Evolutionary conservation across 2,329 filamentous ascomycete genomes (phyloP), one percentile per base, ranked within the genome.

Genomic region (Neofusicoccum ribis): DNA sequence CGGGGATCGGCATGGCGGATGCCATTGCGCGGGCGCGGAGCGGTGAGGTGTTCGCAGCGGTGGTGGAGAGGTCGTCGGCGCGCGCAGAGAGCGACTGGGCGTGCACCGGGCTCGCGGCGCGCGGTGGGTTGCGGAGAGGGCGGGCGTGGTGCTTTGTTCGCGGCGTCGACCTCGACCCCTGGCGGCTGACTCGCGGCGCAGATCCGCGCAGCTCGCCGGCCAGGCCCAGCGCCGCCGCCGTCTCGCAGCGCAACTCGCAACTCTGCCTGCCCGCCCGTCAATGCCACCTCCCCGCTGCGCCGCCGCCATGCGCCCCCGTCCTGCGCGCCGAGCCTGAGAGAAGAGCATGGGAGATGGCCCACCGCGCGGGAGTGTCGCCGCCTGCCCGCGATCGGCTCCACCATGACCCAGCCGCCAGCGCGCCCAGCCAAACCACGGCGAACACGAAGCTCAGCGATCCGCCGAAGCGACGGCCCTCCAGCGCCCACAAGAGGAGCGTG

Each of bases 1-100:
- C 76, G 65, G 86, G 86, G 68, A 87, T 82, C 60, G 86, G 84
- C 68, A 86, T 81, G 69, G 80, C 81, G 66, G 86, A 83, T 7
- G 54, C 86, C 88, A 89, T 90, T 70, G 68, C 70, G 15, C 15
- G 12, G n/a, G 39, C 20, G 36, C n/a, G 63, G 69, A 60, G 65
- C 56, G 68, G 71, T 54, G 61, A 56, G 23, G 39, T 43, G 23
- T 34, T 31, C 54, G 58, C 68, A 64, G 64, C 69, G 67, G 65
- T 68, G 72, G 54, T 64, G 67, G 67, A 65, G 66, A 58, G 49
- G 62, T 14, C 56, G 62, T 64, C 67, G 27, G 27, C 27, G 5
- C 27, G 5, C 27, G 27, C 5, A 31, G 37, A 39, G 37, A 7
- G 37, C 36, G 36, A 8, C 36, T 20, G 15, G 58, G 52, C 64